Evolutionary conservation across 345 rosid genomes (phyloP).

Genomic region (Brassica nigra): DNA sequence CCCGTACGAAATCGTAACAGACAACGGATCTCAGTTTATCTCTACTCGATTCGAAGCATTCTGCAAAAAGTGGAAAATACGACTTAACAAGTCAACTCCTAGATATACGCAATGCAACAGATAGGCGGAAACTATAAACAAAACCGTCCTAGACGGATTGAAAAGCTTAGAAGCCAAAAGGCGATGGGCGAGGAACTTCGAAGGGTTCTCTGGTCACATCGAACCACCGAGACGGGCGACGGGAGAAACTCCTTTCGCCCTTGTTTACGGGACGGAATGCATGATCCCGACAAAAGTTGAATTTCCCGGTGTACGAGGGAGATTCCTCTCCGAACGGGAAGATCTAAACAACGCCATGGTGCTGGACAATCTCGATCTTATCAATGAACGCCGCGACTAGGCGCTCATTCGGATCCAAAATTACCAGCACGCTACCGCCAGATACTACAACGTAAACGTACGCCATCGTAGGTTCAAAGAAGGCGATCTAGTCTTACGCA

Average conservation of each 20-base stretch:
- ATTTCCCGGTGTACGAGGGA: background rate
- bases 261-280: background rate
- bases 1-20: background rate
- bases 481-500: background rate
- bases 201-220: background rate
- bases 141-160: background rate
- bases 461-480: background rate
- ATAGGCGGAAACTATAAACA: background rate
- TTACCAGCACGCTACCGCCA: background rate
- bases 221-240: background rate
- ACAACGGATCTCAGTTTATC: background rate
- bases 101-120: background rate
- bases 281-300: background rate
- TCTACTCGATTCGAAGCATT: background rate
- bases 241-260: background rate
- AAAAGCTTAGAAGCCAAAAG: background rate
- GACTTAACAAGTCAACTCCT: background rate
- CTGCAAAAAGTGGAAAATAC: background rate
- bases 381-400: background rate
- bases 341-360: background rate
- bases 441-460: background rate
- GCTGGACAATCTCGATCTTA: background rate
- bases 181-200: background rate
- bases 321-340: background rate
- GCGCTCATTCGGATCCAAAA: background rate